Base-by-base conservation (phyloP, 257 asterid species). In the Mitragyna speciosa region DNA sequence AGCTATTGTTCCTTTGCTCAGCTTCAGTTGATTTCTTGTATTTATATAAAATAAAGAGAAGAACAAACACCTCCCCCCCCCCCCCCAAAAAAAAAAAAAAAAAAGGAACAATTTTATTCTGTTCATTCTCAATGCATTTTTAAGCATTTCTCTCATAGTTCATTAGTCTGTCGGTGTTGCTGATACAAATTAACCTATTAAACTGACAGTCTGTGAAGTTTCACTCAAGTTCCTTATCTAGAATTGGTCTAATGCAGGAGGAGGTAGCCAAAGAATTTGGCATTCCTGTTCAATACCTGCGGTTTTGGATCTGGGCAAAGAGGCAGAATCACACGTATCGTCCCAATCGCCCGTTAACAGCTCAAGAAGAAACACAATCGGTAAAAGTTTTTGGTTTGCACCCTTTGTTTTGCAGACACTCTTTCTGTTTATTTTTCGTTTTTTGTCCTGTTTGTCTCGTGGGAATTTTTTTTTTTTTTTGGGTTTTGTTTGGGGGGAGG, bases 241-340 rank as follows among this genome's bases (percentile, higher is more conserved):
- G 63, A 47, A 63, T 22, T 81, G 74, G 69, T 80, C 6, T 87
- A 52, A 76, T 87, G 86, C 88, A 95, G 99, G 97, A 93, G 79
- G 97, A 93, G 82, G 97, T 93, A 45, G 99, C 98, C 79, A 91
- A 88, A 82, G 98, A 93, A 83, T 84, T 92, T 76, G 95, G 97
- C 8, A 82, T 93, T 79, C 98, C 97, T 56, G 97, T 93, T 76
- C 94, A 93, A 75, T 91, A 80, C 86, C 98, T 89, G 87, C 97
- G 99, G 49, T 95, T 91, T 80, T 95, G 99, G 98, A 83, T 93
- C 76, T 95, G 99, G 99, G 98, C 99, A 61, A 95, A 91, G 86
- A 88, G 99, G 76, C 98, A 93, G 85, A 95, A 95, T 88, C 98
- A 93, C 84, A 95, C 98, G n/a, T 95, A 87, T 56, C 97, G 99